A percentile compares a stretch with the other conserved stretches of the same genome.
Conservation (phyloP, 129 eudicot genomes). For the Arctium minus region DNA sequence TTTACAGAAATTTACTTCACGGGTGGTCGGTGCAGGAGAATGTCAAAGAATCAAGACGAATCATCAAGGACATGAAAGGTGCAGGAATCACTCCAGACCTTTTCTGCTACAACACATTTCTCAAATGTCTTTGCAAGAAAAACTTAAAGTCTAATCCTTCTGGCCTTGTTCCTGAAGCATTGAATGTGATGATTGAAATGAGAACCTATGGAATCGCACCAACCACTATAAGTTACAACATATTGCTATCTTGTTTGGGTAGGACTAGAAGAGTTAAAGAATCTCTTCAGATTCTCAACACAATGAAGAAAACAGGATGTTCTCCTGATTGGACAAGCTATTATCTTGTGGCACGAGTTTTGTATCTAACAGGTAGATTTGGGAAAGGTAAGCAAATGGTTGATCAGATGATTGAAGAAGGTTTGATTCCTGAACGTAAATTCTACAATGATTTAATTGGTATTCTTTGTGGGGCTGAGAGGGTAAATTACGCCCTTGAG, state of each 20-base stretch:
- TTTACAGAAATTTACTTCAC: constrained; percentile 56
- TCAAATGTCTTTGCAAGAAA: constrained; percentile 51
- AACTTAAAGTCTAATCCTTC: constrained; percentile 56
- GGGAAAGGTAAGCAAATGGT: constrained; percentile 65
- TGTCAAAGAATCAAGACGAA: constrained; percentile 54
- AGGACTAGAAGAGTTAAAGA: constrained; percentile 64
- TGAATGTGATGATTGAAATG: constrained; percentile 64
- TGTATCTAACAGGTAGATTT: constrained; percentile 57
- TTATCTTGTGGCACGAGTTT: constrained; percentile 56
- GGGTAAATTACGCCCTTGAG: constrained; percentile 59
- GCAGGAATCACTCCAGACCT: constrained; percentile 45
- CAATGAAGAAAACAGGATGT: constrained; percentile 50
- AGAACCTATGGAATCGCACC: constrained; percentile 41
- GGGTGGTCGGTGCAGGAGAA: constrained; percentile 51
- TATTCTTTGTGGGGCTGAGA: constrained; percentile 62
- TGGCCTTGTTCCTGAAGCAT: constrained; percentile 60
- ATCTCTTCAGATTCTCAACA: constrained; percentile 38
- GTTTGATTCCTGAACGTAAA: constrained; percentile 47
- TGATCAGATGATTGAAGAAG: constrained; percentile 48
- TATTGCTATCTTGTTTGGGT: constrained; percentile 53
- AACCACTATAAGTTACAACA: constrained; percentile 44
- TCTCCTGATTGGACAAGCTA: constrained; percentile 64
- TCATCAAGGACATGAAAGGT: constrained; percentile 55
- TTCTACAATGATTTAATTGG: constrained; percentile 58
- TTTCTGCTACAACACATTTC: constrained; percentile 51